Conservation (phyloP, 495 filamentous ascomycete species). For the Aspergillus conjunctus region DNA sequence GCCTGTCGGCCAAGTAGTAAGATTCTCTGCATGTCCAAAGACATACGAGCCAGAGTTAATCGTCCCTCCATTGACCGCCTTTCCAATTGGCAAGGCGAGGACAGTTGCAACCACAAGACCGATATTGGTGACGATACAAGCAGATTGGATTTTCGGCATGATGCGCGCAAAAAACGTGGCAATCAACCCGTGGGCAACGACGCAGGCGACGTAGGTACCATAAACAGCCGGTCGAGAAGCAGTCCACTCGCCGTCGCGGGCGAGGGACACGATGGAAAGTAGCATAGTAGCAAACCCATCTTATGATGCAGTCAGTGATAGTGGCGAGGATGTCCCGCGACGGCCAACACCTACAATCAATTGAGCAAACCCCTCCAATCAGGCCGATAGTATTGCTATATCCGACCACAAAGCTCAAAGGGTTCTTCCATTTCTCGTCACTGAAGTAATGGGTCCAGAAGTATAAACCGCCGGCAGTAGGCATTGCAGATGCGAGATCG, state of each 20-base stretch:
- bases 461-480: slow-evolving; percentile 68
- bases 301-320: slow-evolving; percentile 20
- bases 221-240: slow-evolving; percentile 61
- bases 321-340: background rate
- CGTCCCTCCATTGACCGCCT: slow-evolving; percentile 32
- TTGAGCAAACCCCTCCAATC: slow-evolving; percentile 61
- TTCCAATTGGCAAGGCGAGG: slow-evolving; percentile 65
- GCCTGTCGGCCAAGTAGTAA: slow-evolving; percentile 61
- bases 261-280: slow-evolving; percentile 58
- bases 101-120: slow-evolving; percentile 63
- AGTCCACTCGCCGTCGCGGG: slow-evolving; percentile 65
- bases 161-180: slow-evolving; percentile 57
- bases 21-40: slow-evolving; percentile 49
- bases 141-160: slow-evolving; percentile 69
- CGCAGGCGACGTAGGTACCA: slow-evolving; percentile 60
- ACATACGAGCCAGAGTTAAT: slow-evolving; percentile 45
- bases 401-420: slow-evolving; percentile 67
- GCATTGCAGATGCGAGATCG: slow-evolving; percentile 68
- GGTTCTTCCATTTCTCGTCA: slow-evolving; percentile 59
- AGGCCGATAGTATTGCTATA: slow-evolving; percentile 71
- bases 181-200: slow-evolving; percentile 59
- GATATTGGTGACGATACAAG: slow-evolving; percentile 63
- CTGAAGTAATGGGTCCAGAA: slow-evolving; percentile 73
- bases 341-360: slow-evolving; percentile 48
- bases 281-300: slow-evolving; percentile 57